Base-by-base conservation (phyloP, 805 yeast species). In the Candida orba region DNA sequence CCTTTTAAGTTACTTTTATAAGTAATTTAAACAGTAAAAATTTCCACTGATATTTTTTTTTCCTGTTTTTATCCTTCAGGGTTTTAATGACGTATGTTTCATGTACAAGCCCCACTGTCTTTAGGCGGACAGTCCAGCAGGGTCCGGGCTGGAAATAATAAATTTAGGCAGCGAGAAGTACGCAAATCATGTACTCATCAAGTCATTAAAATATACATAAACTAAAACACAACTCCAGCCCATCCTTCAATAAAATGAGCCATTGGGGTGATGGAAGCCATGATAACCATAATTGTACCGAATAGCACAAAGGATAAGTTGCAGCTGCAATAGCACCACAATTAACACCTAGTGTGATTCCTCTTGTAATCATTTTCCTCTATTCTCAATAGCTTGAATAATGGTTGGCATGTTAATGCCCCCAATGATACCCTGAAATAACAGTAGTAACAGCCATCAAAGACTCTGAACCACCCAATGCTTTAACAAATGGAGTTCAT, bases 311-410 rank as follows among this genome's bases (percentile, higher is more conserved):
- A 85, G 48, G 84, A 73, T 53, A 85, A 68, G 85, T 76, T 3
- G 89, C 86, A 2, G 89, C 90, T 14, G 89, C 86, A 40, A 85
- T 82, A 1, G 95, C 95, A 9, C 90, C 87, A 56, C 90, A 83
- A 55, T 81, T 82, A 40, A 82, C 72, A 5, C 95, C 95, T 39
- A 84, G 63, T 0, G 88, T 79, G 17, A 84, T 77, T 3, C 95
- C 95, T 49, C 89, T 63, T 0, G 88, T 80, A 84, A 57, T 85
- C 93, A 52, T 75, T 73, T 27, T 72, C 69, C 7, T 76, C 68
- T 7, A 85, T 69, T 33, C 81, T 57, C 27, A 83, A 56, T 18
- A 67, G 18, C 40, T 61, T 58, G 32, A 79, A 53, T 43, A 75
- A 60, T 46, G 74, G 70, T 25, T 77, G 69, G 39, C 81, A 86